Evolutionary conservation across 441 rosid species (phyloP), one percentile per base, ranked within the genome.

Genomic region (Omphalea diandra): DNA sequence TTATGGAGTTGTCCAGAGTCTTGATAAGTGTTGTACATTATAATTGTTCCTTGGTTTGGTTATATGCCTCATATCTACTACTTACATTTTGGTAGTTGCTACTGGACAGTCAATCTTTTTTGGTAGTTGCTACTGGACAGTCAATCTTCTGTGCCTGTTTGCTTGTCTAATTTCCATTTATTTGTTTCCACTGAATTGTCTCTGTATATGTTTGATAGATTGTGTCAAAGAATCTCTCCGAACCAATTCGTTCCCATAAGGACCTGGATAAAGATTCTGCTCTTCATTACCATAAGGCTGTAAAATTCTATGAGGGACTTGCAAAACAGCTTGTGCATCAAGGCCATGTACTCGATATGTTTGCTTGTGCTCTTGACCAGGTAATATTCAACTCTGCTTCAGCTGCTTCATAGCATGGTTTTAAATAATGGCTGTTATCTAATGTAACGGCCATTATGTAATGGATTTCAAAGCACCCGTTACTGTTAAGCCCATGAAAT

Each of bases 341-440:
- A 77, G 98, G 98, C 24, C 98, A 94, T 70, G 89, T 92, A 67
- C 97, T 94, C 20, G 96, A 94, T 86, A 84, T 94, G 67, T 94
- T 90, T 74, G 98, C 97, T 5, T 83, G 98, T 79, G 88, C 98
- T 26, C 90, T 87, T 69, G 98, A 92, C 85, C 98, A 94, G 97
- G 98, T 94, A 80, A 65, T 68, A 15, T 27, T 70, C 58, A 40
- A 43, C 58, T 60, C n/a, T n/a, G n/a, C n/a, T n/a, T n/a, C n/a
- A n/a, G n/a, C n/a, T n/a, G n/a, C n/a, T n/a, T n/a, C n/a, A n/a
- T n/a, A n/a, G n/a, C n/a, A n/a, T n/a, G n/a, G n/a, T n/a, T n/a
- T n/a, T n/a, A n/a, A n/a, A n/a, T n/a, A n/a, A n/a, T n/a, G n/a
- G n/a, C n/a, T n/a, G n/a, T n/a, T n/a, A n/a, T n/a, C n/a, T n/a